Evolutionary conservation across 78 protist species (phyloP), one percentile per base, ranked within the genome.

Genomic region (Dictyostelium intermedium): DNA sequence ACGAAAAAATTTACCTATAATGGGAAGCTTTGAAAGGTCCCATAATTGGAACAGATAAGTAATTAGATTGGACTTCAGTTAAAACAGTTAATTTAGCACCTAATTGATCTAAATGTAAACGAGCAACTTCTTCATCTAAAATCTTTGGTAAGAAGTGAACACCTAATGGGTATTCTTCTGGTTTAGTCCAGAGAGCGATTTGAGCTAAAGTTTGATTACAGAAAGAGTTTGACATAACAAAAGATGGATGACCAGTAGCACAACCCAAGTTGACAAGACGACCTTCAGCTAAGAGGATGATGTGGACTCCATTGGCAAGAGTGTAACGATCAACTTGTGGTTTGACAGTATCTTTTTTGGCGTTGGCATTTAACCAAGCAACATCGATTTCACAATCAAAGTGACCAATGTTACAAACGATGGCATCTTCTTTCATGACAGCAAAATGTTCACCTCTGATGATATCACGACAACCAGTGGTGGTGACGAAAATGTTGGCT

Each of bases 361-460:
- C 87, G 89, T 91, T 98, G 86, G 98, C 94, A 70, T 95, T 72
- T 83, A 99, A 97, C 80, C 97, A 95, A 53, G 95, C 98, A 61
- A 98, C 97, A 87, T 99, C 99, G 95, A 99, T 99, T 97, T 99
- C 99, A 93, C 96, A 93, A 98, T 99, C 99, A 63, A 99, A 99
- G 97, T 99, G 99, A 72, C 99, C 99, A 87, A 99, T 99, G 99
- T 99, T 99, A 93, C 99, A 97, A 81, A 99, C 99, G 96, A 99
- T 98, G 96, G 99, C 98, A 96, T 98, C 96, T 96, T 99, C 97
- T 85, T 95, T 95, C 99, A 99, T 99, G 96, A 87, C 43, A 56
- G 35, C 81, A 96, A 99, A 97, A 98, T 99, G 99, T 74, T 86
- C 89, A 53, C 27, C 84, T 45, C 45, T 93, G 97, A 99, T 92